These are phyloP conservation scores for Gardenia jasminoides DNA, from an alignment of 257 asterid species.

Conservation along the genomic window DNA sequence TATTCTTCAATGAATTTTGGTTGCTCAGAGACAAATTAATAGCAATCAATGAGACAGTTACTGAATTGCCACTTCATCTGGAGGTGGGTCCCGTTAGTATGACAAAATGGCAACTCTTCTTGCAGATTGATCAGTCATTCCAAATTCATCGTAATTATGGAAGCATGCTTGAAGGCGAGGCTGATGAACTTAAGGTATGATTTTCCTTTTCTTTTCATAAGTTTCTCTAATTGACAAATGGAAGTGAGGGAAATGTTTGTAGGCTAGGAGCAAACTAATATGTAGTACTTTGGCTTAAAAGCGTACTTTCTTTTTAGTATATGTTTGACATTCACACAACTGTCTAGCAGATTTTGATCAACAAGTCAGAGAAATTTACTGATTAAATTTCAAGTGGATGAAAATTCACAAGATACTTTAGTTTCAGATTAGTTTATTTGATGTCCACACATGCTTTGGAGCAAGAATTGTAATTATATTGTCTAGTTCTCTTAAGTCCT, in stretches of 20 bases:
- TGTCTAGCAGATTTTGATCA: too few species aligned
- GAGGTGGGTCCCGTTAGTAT: conserved; percentile 94
- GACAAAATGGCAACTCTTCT: conserved; percentile 96
- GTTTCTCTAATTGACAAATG: neutral
- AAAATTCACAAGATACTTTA: too few species aligned
- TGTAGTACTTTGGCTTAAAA: neutral
- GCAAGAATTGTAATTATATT: neutral
- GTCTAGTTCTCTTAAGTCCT: neutral
- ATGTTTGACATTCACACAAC: neutral
- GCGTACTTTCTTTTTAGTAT: neutral
- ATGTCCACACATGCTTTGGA: neutral
- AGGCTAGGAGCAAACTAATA: neutral
- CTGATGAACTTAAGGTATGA: conserved; percentile 93
- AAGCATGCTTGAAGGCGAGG: conserved; percentile 98
- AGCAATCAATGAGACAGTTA: conserved; percentile 73
- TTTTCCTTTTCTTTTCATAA: conserved; percentile 5
- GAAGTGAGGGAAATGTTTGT: neutral
- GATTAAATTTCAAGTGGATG: too few species aligned
- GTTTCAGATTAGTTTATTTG: too few species aligned
- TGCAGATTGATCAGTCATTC: conserved; percentile 96
- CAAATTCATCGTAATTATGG: conserved; percentile 92
- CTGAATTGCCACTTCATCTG: conserved; percentile 74
- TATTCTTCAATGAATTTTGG: conserved; percentile 95
- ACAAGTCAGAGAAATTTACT: too few species aligned
- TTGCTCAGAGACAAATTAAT: conserved; percentile 80